Conservation (phyloP, 1,139 yeast genomes). For the Diutina neorugosa region DNA sequence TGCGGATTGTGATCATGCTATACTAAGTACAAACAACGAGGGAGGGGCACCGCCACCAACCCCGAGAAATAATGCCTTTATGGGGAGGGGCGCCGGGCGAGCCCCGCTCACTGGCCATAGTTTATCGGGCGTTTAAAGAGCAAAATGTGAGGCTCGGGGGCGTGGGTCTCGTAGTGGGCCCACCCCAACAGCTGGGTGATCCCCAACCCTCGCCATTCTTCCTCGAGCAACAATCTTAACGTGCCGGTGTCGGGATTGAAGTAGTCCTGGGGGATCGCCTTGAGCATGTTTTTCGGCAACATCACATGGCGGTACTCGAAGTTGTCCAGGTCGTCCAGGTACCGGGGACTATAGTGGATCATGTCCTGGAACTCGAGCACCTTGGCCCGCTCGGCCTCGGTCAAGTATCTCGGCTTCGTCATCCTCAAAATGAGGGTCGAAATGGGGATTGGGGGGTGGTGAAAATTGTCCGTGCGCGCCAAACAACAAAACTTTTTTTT, state of each 20-base stretch:
- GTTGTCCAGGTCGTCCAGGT: constrained; percentile 68
- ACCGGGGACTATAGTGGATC: constrained; percentile 88
- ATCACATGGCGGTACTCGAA: constrained; percentile 82
- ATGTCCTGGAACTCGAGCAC: constrained; percentile 86
- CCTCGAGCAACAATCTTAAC: constrained; percentile 77
- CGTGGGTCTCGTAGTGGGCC: constrained; percentile 96
- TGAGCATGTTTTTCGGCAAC: constrained; percentile 91
- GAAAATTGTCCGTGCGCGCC: neutral
- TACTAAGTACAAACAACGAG: neutral
- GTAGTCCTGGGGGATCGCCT: constrained; percentile 91
- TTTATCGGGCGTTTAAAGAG: constrained; percentile 64
- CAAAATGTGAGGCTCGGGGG: constrained; percentile 96
- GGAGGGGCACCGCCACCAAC: neutral
- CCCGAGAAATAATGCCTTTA: neutral
- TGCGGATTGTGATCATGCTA: neutral
- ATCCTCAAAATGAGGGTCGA: constrained; percentile 9
- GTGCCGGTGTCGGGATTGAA: constrained; percentile 95
- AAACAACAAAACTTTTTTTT: too few relatives aligned
- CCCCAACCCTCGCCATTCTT: constrained; percentile 98
- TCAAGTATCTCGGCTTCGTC: constrained; percentile 52
- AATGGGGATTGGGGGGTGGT: neutral
- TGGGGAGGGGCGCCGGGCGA: neutral
- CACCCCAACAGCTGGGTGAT: constrained; percentile 96
- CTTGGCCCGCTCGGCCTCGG: constrained; percentile 76
- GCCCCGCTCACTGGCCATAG: constrained; percentile 10